A percentile compares a stretch with the other conserved stretches of the same genome.
These are phyloP conservation scores for Globisporangium cederbergense DNA, from an alignment of 352 stramenopile genomes.

Conservation along the genomic window DNA sequence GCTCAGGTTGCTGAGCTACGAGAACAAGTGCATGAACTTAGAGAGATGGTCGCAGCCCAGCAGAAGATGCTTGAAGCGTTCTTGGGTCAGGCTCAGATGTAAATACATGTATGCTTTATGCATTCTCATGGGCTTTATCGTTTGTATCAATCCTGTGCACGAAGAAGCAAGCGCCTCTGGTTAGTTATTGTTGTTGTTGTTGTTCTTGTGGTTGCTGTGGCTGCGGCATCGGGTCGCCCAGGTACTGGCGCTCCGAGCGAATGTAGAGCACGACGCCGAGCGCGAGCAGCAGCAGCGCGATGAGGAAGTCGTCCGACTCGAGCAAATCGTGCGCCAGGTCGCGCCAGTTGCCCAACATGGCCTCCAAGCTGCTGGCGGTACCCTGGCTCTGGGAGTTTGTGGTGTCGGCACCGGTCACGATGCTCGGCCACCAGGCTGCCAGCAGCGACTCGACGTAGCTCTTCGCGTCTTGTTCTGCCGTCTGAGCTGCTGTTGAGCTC, in stretches of 20 bases:
- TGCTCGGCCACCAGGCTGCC: slow-evolving; percentile 30
- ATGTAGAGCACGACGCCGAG: slow-evolving; percentile 76
- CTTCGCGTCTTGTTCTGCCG: neutral
- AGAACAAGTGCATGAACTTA: neutral
- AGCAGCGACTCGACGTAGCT: slow-evolving; percentile 27
- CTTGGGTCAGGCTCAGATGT: neutral
- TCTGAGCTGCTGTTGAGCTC: neutral
- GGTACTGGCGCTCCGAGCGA: slow-evolving; percentile 62
- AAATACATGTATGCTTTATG: neutral
- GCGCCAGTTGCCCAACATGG: slow-evolving; percentile 23
- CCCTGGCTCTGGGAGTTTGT: slow-evolving; percentile 1
- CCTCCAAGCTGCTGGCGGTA: neutral
- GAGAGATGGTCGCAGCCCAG: slow-evolving; percentile 7
- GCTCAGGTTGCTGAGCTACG: slow-evolving; percentile 13
- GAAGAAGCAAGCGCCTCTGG: neutral
- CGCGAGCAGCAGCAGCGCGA: slow-evolving; percentile 53
- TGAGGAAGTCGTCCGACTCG: slow-evolving; percentile 65
- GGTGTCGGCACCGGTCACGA: slow-evolving; percentile 18
- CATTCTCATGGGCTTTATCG: neutral
- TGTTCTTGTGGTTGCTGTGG: slow-evolving; percentile 13
- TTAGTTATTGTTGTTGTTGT: slow-evolving; percentile 1
- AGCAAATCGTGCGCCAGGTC: slow-evolving; percentile 26
- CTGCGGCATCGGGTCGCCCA: slow-evolving; percentile 26
- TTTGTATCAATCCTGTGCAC: slow-evolving; percentile 6
- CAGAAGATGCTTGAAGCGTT: slow-evolving; percentile 4